Evolutionary conservation across 2,329 filamentous ascomycete genomes (phyloP).

Genomic region (Alternaria gaisen): DNA sequence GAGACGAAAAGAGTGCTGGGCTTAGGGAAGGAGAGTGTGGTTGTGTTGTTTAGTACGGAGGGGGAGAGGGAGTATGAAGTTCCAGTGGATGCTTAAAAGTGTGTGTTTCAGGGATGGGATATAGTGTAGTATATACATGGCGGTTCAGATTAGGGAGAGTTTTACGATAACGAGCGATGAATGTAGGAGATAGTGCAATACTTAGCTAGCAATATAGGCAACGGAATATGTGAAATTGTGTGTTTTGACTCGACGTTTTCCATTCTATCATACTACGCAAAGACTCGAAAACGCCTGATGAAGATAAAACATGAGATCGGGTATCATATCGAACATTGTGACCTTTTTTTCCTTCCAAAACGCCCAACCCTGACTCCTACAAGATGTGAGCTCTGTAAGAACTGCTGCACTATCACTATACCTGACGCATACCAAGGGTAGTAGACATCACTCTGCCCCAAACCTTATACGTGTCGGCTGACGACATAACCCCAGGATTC

Average conservation of each 20-base stretch:
- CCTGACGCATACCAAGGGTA: neutral
- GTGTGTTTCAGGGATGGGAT: neutral
- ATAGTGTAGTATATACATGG: neutral
- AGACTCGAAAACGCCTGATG: neutral
- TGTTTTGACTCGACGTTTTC: neutral
- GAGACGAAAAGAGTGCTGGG: constrained; percentile 47
- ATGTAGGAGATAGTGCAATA: too few relatives aligned
- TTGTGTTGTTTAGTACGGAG: constrained; percentile 74
- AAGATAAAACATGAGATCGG: neutral
- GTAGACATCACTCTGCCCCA: too few relatives aligned
- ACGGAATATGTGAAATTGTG: too few relatives aligned
- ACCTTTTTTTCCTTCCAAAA: neutral
- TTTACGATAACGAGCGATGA: neutral
- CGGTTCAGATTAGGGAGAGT: neutral
- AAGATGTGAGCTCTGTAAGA: neutral
- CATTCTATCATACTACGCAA: neutral
- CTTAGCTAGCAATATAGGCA: too few relatives aligned
- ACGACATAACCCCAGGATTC: neutral
- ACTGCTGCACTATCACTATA: neutral
- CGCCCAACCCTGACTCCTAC: neutral
- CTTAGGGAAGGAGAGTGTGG: constrained; percentile 60
- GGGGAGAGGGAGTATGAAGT: constrained; percentile 48
- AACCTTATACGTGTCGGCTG: too few relatives aligned
- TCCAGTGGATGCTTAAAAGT: neutral
- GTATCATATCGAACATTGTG: neutral